Percentiles rank a stretch among this genome's conserved stretches.
phyloP scores from a whole-genome alignment of 1,284 basidiomycete species.

The Volvariella surrecta region DNA sequence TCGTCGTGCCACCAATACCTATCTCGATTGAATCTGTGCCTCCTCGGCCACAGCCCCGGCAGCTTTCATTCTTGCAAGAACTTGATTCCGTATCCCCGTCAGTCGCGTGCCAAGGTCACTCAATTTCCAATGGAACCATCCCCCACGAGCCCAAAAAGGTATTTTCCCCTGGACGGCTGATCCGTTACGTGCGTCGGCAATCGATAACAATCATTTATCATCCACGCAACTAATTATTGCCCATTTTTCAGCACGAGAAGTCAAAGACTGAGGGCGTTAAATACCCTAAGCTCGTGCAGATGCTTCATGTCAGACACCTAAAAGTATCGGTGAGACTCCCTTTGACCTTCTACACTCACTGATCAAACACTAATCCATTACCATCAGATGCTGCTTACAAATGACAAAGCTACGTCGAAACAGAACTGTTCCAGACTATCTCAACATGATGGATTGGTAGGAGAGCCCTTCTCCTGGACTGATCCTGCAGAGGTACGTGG shows the following conservation, averaged over 20 bases:
- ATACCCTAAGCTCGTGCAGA: background rate
- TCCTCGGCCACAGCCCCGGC: background rate
- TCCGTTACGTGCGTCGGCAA: constrained; percentile 2
- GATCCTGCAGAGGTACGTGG: constrained; percentile 38
- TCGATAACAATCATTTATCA: constrained; percentile 1
- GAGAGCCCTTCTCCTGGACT: constrained; percentile 33
- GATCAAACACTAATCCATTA: background rate
- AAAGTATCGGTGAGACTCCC: constrained; percentile 7
- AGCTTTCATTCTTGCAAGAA: too few relatives aligned
- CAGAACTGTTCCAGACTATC: background rate
- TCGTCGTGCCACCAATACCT: constrained; percentile 15
- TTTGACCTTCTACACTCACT: constrained; percentile 9
- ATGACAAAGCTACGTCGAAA: background rate
- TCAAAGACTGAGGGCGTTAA: background rate
- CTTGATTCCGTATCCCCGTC: too few relatives aligned
- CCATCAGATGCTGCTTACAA: constrained; percentile 4
- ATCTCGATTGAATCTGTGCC: constrained; percentile 10
- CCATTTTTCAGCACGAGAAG: background rate
- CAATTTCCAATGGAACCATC: background rate
- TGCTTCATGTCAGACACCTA: background rate
- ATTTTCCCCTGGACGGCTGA: background rate
- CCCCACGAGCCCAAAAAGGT: background rate
- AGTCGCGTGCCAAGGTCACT: too few relatives aligned
- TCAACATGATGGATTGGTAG: constrained; percentile 10
- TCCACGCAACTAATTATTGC: background rate